phyloP scores from a whole-genome alignment of 352 stramenopile genomes.

The Phytophthora tentaculata region DNA sequence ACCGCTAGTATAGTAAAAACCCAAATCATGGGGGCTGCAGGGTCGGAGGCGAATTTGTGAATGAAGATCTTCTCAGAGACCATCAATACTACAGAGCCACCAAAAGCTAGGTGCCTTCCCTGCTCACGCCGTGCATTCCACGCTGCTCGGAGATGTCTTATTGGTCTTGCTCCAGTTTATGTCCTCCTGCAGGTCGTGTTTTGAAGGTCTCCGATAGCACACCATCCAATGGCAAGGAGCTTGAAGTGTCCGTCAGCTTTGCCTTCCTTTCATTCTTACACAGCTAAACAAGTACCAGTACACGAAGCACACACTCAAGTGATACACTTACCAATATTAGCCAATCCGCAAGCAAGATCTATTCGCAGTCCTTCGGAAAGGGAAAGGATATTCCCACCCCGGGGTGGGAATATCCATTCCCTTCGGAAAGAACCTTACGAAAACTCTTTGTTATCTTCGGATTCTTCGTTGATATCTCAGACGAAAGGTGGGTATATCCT shows the following conservation, averaged over 20 bases:
- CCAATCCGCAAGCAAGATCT: no score
- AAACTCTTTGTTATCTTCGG: no score
- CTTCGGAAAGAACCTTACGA: no score
- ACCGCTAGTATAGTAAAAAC: background rate
- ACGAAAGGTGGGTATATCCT: no score
- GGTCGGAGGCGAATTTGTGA: slow-evolving; percentile 16
- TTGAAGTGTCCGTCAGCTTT: slow-evolving; percentile 23
- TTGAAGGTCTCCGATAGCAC: slow-evolving; percentile 16
- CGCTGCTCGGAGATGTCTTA: background rate
- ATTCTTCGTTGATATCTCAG: no score
- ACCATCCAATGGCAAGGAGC: slow-evolving; percentile 14
- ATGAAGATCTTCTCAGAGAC: slow-evolving; percentile 10
- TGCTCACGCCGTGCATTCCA: background rate
- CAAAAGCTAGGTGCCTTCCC: slow-evolving; percentile 12
- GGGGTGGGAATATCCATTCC: no score
- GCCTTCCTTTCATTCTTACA: no score
- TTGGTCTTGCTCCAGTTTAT: slow-evolving; percentile 18
- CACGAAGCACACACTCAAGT: no score
- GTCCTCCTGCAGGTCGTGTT: slow-evolving; percentile 2
- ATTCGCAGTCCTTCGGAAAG: no score
- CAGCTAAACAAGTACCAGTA: no score
- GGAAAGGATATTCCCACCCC: no score
- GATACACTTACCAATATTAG: no score
- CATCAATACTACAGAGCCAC: slow-evolving; percentile 13
- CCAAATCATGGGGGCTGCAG: slow-evolving; percentile 8